These are phyloP conservation scores for Grosmannia clavigera DNA, from an alignment of 2,329 filamentous ascomycete species.

Conservation along the genomic window DNA sequence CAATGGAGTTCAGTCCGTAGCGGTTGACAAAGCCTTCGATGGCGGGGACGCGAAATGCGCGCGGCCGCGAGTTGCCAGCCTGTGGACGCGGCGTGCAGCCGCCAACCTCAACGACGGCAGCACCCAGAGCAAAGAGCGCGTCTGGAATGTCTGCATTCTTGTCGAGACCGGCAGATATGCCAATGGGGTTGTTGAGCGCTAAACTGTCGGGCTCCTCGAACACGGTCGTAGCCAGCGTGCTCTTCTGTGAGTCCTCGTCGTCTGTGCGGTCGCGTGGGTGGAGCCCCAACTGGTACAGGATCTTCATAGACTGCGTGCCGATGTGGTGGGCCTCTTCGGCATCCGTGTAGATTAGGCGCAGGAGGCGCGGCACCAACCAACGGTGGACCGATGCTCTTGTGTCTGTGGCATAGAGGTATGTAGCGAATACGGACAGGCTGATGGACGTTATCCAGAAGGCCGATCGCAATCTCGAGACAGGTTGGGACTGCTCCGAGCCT, in stretches of 20 bases:
- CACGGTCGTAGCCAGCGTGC: conserved; percentile 37
- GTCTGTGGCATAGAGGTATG: conserved; percentile 62
- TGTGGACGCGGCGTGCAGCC: conserved; percentile 83
- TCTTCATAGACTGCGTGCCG: conserved; percentile 59
- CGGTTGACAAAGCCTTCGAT: conserved; percentile 88
- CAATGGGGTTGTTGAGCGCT: conserved; percentile 71
- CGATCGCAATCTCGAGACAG: conserved; percentile 22
- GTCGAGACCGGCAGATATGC: conserved; percentile 89
- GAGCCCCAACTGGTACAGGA: conserved; percentile 60
- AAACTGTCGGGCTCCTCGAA: conserved; percentile 46
- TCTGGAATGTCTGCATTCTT: conserved; percentile 87
- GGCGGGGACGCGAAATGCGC: conserved; percentile 75
- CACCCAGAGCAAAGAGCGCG: conserved; percentile 70
- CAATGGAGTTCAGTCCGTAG: conserved; percentile 87
- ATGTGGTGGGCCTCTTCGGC: conserved; percentile 87
- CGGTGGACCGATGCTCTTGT: conserved; percentile 59
- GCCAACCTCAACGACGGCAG: conserved; percentile 82
- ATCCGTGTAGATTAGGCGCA: conserved; percentile 57
- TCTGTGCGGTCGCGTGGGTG: conserved; percentile 68
- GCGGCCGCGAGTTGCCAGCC: conserved; percentile 72
- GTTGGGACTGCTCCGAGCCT: not conserved
- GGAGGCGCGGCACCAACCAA: conserved; percentile 51
- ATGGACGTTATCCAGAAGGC: conserved; percentile 28
- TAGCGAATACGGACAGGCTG: conserved; percentile 29
- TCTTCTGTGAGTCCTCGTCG: conserved; percentile 20